Evolutionary conservation across 78 protist species (phyloP), one percentile per base, ranked within the genome.

Genomic region (Isochrysis galbana): DNA sequence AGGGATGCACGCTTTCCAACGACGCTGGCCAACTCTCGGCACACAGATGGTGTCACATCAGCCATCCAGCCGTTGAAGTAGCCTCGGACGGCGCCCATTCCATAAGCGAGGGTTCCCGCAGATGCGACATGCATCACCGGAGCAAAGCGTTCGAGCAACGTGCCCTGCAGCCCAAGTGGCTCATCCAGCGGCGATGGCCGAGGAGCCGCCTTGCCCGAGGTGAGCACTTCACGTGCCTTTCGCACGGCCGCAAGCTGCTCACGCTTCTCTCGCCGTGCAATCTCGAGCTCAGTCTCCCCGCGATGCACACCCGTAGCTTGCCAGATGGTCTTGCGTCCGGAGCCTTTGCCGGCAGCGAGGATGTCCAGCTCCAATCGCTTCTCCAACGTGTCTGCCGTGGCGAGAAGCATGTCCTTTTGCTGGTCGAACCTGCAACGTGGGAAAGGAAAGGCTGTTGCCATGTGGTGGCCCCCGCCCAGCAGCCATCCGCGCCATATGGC

Each of bases 211-310:
- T 7, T 14, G 61, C 61, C 3, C 41, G 80, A 2, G 45, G 3
- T 11, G 39, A 19, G 41, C 32, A 7, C 19, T 41, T 70, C 39
- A 23, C 5, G 80, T 21, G 22, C 42, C 80, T 7, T 1, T 19
- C 26, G 74, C 82, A 77, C 84, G 17, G 25, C 84, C 32, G 14
- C 47, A 32, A 77, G 84, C 47, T 77, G 47, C 47, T 5, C 47
- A 19, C 19, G 3, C 47, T 32, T 41, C 84, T 23, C 84, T 32
- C 84, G 84, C 25, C 32, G 46, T 29, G 46, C 4, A 1, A 77
- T 4, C 84, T 77, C 84, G 34, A 77, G 17, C 84, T 77, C 84
- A 17, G 84, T 23, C 84, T 77, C 88, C 36, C 88, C 88, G 39
- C 88, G 36, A 17, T 2, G 34, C 55, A 44, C 88, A 0, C 88